Percentiles rank a stretch among this genome's conserved stretches.
These are phyloP conservation scores for Cercospora berteroae DNA, from an alignment of 2,329 filamentous ascomycete genomes.

Conservation along the genomic window DNA sequence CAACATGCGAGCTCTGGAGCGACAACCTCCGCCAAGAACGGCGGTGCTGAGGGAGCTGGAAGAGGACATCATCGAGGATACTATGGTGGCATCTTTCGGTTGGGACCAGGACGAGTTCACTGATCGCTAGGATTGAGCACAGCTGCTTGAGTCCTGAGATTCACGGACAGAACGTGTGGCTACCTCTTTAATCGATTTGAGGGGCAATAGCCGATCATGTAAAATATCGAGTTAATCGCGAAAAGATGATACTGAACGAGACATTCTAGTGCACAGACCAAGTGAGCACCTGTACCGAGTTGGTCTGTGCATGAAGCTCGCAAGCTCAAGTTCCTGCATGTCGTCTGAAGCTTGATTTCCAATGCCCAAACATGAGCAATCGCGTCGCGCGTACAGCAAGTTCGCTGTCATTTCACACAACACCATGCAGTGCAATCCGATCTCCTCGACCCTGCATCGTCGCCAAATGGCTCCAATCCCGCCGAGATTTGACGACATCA, in stretches of 20 bases:
- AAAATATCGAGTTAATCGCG: neutral
- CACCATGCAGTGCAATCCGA: neutral
- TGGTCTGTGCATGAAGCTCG: neutral
- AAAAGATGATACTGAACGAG: neutral
- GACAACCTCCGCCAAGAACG: neutral
- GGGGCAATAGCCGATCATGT: neutral
- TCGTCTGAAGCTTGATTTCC: neutral
- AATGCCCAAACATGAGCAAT: conserved; percentile 9
- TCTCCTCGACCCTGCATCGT: conserved; percentile 31
- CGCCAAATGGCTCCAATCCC: conserved; percentile 33
- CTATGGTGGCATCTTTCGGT: conserved; percentile 9
- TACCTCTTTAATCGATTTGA: neutral
- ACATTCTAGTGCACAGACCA: neutral
- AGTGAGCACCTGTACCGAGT: neutral
- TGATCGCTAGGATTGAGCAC: neutral
- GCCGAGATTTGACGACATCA: conserved; percentile 27
- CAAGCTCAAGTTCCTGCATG: neutral
- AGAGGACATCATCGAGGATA: conserved; percentile 20
- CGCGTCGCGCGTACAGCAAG: neutral
- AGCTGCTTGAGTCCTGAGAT: neutral
- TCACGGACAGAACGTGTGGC: neutral
- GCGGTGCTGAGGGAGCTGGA: conserved; percentile 1
- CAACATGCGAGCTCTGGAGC: neutral
- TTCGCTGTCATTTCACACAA: neutral
- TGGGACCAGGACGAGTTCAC: conserved; percentile 3